Conservation (phyloP, 1,139 yeast genomes). For the Scheffersomyces parashehatae region DNA sequence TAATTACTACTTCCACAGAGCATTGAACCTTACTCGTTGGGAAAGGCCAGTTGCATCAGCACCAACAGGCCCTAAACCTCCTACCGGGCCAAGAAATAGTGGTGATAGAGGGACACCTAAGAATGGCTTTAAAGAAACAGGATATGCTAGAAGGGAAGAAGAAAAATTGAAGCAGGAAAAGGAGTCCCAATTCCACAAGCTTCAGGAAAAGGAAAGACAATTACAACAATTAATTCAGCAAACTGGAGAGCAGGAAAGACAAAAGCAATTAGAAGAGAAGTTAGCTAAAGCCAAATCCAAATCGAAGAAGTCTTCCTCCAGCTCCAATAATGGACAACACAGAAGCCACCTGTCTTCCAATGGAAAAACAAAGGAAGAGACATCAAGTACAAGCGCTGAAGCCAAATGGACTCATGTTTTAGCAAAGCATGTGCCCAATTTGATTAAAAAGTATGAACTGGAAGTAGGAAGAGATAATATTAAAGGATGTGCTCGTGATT, state of each 20-base stretch:
- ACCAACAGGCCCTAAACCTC: constrained; percentile 26
- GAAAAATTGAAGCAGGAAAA: constrained; percentile 33
- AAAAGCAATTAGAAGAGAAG: constrained; percentile 10
- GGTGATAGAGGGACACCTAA: constrained; percentile 2
- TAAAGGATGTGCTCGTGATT: constrained; percentile 78
- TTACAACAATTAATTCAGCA: constrained; percentile 39
- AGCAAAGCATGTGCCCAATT: constrained; percentile 79
- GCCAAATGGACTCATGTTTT: constrained; percentile 61
- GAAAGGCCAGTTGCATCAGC: constrained; percentile 45
- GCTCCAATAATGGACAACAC: neutral
- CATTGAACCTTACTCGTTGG: constrained; percentile 55
- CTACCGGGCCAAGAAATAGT: constrained; percentile 1
- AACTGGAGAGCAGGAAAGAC: constrained; percentile 20
- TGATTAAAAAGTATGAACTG: constrained; percentile 64
- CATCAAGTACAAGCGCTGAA: constrained; percentile 19
- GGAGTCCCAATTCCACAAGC: constrained; percentile 28
- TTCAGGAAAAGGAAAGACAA: constrained; percentile 31
- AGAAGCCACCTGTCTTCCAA: constrained; percentile 1
- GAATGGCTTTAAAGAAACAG: constrained; percentile 13
- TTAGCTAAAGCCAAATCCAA: constrained; percentile 6
- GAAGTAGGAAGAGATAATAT: constrained; percentile 72
- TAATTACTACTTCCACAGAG: constrained; percentile 57
- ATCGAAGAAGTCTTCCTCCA: neutral
- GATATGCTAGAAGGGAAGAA: constrained; percentile 35
- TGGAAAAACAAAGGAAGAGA: neutral